phyloP scores from a whole-genome alignment of 108 stramenopile genomes.

The Schizochytrium sp. region DNA sequence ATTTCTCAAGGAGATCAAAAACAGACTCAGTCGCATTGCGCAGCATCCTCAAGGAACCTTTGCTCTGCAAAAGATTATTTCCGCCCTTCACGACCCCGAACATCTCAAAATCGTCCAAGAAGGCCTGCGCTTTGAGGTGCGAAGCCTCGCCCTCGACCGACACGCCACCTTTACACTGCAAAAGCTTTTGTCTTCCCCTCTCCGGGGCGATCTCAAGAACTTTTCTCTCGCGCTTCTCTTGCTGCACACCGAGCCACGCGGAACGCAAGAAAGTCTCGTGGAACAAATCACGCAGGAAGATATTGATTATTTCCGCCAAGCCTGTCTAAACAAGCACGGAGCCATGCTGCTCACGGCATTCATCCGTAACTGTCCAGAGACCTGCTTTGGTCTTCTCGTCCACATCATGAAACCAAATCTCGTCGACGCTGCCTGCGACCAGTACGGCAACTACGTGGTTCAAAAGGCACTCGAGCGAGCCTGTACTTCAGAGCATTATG shows the following conservation, averaged over 20 bases:
- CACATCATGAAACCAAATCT: neutral
- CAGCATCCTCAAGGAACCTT: constrained; percentile 3
- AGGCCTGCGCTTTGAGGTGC: neutral
- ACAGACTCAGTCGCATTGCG: neutral
- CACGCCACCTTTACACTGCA: constrained; percentile 2
- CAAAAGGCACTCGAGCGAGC: constrained; percentile 36
- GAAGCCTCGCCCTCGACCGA: neutral
- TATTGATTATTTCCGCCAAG: neutral
- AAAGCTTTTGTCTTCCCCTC: neutral
- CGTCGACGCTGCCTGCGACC: constrained; percentile 41
- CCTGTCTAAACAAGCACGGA: neutral
- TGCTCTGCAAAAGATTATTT: constrained; percentile 11
- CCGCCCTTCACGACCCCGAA: neutral
- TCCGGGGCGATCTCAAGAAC: neutral
- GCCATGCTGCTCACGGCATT: neutral
- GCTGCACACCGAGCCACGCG: too few species aligned
- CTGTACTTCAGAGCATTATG: neutral
- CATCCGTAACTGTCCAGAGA: neutral
- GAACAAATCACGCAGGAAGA: neutral
- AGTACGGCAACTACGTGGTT: constrained; percentile 82
- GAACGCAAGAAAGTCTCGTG: neutral
- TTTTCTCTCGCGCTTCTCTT: neutral
- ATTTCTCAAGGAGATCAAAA: neutral
- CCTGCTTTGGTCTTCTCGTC: neutral
- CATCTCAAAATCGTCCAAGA: neutral